Evolutionary conservation across 805 yeast species (phyloP).

Genomic region (Barnettozyma botsteinii): DNA sequence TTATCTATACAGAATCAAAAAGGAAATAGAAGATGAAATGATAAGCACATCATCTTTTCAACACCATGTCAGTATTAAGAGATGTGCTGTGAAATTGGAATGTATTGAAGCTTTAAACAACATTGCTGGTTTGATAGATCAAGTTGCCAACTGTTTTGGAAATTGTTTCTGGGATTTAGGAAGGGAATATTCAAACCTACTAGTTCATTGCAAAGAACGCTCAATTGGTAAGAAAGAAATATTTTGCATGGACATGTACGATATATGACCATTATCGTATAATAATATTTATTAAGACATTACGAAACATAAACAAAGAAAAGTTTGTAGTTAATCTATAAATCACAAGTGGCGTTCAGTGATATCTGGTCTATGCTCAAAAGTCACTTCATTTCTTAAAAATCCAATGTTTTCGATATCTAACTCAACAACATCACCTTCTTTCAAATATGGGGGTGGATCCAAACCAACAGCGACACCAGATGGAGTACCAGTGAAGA

Average conservation of each 20-base stretch:
- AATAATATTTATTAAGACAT: too few relatives aligned
- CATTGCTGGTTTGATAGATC: slow-evolving; percentile 45
- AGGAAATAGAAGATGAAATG: slow-evolving; percentile 27
- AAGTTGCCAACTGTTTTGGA: slow-evolving; percentile 32
- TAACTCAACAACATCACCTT: slow-evolving; percentile 41
- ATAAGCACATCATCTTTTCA: background rate
- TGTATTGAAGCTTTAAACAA: slow-evolving; percentile 26
- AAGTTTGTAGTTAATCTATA: background rate
- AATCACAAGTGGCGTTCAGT: background rate
- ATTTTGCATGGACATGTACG: slow-evolving; percentile 42
- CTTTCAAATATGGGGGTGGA: slow-evolving; percentile 35
- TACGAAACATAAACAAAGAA: too few relatives aligned
- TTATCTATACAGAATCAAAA: slow-evolving; percentile 24
- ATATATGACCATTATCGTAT: background rate
- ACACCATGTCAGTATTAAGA: slow-evolving; percentile 10
- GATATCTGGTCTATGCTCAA: slow-evolving; percentile 15
- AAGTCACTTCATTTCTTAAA: slow-evolving; percentile 32
- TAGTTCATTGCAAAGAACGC: slow-evolving; percentile 46
- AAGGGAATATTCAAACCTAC: slow-evolving; percentile 42
- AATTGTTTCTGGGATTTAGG: slow-evolving; percentile 48
- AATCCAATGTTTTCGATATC: slow-evolving; percentile 39
- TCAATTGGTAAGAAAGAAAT: slow-evolving; percentile 38
- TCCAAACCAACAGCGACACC: slow-evolving; percentile 48
- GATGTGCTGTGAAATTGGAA: slow-evolving; percentile 7
- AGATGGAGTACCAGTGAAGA: slow-evolving; percentile 52